A percentile compares a stretch with the other conserved stretches of the same genome.
Conservation (phyloP, 1,139 yeast species). For the Candida albicans region DNA sequence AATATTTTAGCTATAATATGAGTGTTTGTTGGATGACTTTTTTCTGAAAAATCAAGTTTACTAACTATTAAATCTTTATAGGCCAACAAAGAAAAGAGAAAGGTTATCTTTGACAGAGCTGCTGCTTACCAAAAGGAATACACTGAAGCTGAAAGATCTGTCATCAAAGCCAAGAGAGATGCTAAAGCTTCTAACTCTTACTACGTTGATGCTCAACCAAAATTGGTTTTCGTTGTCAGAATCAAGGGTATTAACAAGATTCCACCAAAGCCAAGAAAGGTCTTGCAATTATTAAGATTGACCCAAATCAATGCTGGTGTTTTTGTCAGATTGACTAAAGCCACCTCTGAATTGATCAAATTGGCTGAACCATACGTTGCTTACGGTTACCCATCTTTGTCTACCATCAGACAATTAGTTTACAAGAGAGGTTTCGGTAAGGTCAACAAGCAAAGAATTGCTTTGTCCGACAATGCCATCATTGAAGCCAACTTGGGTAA, state of each 20-base stretch:
- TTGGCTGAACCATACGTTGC: slow-evolving; percentile 99
- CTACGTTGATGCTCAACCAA: slow-evolving; percentile 97
- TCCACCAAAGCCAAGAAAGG: slow-evolving; percentile 99
- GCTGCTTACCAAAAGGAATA: slow-evolving; percentile 98
- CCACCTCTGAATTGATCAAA: slow-evolving; percentile 93
- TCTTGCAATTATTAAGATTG: slow-evolving; percentile 95
- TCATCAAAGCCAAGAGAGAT: slow-evolving; percentile 90
- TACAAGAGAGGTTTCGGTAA: slow-evolving; percentile 99
- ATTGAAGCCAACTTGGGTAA: slow-evolving; percentile 93
- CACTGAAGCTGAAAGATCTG: slow-evolving; percentile 91
- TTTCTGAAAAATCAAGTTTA: slow-evolving; percentile 15
- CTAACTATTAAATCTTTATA: slow-evolving; percentile 39
- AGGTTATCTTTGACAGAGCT: slow-evolving; percentile 94
- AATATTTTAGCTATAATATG: slow-evolving; percentile 8
- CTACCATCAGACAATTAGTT: slow-evolving; percentile 93
- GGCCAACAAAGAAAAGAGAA: slow-evolving; percentile 91
- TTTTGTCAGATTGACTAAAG: slow-evolving; percentile 97
- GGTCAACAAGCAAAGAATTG: slow-evolving; percentile 97
- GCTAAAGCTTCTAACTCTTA: slow-evolving; percentile 95
- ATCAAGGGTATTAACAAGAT: slow-evolving; percentile 99
- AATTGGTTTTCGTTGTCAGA: slow-evolving; percentile 96
- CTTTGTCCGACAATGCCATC: slow-evolving; percentile 91
- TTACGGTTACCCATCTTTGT: slow-evolving; percentile 98
- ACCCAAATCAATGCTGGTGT: slow-evolving; percentile 99
- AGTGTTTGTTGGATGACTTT: too few species aligned